A percentile compares a stretch with the other conserved stretches of the same genome.
Evolutionary conservation across 306 rosid genomes (phyloP).

Genomic region (Cucurbita maxima): DNA sequence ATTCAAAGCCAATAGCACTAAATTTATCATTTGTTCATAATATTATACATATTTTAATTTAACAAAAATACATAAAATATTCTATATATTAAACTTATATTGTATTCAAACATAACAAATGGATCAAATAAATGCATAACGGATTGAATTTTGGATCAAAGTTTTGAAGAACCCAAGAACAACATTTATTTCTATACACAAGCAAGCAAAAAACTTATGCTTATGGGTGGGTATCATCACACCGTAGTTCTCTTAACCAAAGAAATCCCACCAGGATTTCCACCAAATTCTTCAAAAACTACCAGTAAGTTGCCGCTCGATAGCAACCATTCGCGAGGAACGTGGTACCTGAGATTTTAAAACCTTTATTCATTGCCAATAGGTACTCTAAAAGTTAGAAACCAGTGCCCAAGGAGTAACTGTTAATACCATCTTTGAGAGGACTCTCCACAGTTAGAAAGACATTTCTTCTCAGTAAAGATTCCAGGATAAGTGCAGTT

Average conservation of each 20-base stretch:
- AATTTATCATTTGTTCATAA: too few relatives aligned
- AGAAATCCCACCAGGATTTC: constrained; percentile 53
- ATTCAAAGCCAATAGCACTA: too few relatives aligned
- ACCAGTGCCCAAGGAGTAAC: neutral
- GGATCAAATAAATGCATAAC: too few relatives aligned
- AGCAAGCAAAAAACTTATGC: too few relatives aligned
- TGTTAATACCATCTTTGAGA: constrained; percentile 75
- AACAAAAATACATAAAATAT: too few relatives aligned
- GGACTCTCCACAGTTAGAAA: constrained; percentile 49
- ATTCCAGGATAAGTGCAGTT: constrained; percentile 65
- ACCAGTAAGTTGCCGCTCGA: constrained; percentile 50
- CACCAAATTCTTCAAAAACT: constrained; percentile 91
- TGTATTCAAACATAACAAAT: too few relatives aligned
- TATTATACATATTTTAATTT: too few relatives aligned
- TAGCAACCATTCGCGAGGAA: constrained; percentile 76
- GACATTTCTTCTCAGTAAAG: constrained; percentile 48
- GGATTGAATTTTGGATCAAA: too few relatives aligned
- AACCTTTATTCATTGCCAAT: neutral
- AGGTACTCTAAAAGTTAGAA: neutral
- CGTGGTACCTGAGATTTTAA: constrained; percentile 60
- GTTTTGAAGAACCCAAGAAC: too few relatives aligned
- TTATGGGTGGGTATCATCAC: too few relatives aligned
- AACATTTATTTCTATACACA: too few relatives aligned
- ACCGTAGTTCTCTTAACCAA: constrained; percentile 22
- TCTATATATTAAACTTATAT: too few relatives aligned